Conservation (phyloP, 1,284 basidiomycete species). For the Sporisorium graminicola region DNA sequence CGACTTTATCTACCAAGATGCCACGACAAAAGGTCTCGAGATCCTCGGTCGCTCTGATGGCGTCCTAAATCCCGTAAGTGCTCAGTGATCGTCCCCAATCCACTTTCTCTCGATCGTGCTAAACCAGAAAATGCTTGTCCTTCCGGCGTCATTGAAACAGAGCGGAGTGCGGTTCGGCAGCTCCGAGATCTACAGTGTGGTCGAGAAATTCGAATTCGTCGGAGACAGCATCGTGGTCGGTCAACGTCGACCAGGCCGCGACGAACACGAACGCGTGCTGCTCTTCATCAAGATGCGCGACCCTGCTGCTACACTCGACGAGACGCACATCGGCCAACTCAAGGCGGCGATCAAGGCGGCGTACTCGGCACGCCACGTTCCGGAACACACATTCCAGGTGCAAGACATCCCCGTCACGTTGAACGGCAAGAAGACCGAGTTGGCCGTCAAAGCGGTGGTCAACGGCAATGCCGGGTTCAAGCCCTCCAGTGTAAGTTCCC, state of each 20-base stretch:
- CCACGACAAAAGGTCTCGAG: conserved; percentile 76
- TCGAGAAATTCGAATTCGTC: conserved; percentile 70
- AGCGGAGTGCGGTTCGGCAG: conserved; percentile 85
- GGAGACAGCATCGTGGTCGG: conserved; percentile 67
- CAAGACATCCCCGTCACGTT: conserved; percentile 57
- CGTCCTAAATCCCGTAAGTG: conserved; percentile 74
- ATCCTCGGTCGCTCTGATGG: conserved; percentile 77
- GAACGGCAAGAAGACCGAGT: conserved; percentile 62
- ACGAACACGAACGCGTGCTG: conserved; percentile 67
- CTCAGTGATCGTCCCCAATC: neutral
- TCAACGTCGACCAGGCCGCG: conserved; percentile 40
- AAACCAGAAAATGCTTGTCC: no score
- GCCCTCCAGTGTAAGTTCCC: conserved; percentile 43
- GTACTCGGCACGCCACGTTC: conserved; percentile 64
- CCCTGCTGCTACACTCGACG: conserved; percentile 24
- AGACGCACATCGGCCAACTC: conserved; percentile 44
- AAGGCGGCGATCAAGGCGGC: conserved; percentile 56
- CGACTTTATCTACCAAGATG: conserved; percentile 53
- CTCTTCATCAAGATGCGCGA: conserved; percentile 65
- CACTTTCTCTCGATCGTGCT: conserved; percentile 2
- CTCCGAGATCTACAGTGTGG: conserved; percentile 84
- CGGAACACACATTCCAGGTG: conserved; percentile 60
- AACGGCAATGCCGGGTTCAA: conserved; percentile 44
- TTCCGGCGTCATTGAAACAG: neutral
- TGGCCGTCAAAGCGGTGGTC: conserved; percentile 61